Percentiles rank a stretch among this genome's conserved stretches.
Conservation (phyloP, 176 grass and related monocot species). For the Phoenix dactylifera region DNA sequence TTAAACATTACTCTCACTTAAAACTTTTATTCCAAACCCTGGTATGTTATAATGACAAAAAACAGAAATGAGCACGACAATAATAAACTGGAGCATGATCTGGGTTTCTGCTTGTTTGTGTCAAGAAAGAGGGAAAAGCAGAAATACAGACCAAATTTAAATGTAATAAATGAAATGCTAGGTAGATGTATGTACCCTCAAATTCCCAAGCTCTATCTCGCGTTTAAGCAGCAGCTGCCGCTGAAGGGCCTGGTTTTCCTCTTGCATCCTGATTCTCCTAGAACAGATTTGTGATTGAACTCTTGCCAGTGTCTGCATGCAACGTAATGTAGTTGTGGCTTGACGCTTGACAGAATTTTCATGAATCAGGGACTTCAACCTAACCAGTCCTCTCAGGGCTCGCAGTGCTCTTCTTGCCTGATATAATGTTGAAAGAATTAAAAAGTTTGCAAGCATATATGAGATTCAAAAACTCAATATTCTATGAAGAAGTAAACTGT, state of each 20-base stretch:
- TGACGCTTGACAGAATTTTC: slow-evolving; percentile 94
- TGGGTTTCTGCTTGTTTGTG: too few species aligned
- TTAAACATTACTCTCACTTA: too few species aligned
- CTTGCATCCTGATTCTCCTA: slow-evolving; percentile 77
- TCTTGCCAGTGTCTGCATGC: slow-evolving; percentile 89
- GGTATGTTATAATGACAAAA: too few species aligned
- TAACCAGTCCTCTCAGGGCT: slow-evolving; percentile 76
- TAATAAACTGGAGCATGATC: too few species aligned
- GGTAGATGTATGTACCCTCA: slow-evolving; percentile 54
- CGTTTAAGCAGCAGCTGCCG: slow-evolving; percentile 83
- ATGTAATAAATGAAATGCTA: background rate
- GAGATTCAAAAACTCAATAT: too few species aligned
- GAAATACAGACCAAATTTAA: too few species aligned
- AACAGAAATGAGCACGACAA: too few species aligned
- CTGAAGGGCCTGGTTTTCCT: slow-evolving; percentile 94
- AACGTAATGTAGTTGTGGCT: slow-evolving; percentile 75
- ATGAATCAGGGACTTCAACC: slow-evolving; percentile 80
- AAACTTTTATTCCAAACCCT: too few species aligned
- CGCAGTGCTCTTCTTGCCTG: slow-evolving; percentile 89
- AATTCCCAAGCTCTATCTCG: slow-evolving; percentile 63
- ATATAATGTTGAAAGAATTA: slow-evolving; percentile 5
- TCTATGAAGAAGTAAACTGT: too few species aligned
- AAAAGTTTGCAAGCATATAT: too few species aligned
- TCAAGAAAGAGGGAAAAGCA: too few species aligned
- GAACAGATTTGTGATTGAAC: slow-evolving; percentile 81